Percentiles rank a stretch among this genome's conserved stretches.
Evolutionary conservation across 441 rosid genomes (phyloP).

Genomic region (Gossypium davidsonii): DNA sequence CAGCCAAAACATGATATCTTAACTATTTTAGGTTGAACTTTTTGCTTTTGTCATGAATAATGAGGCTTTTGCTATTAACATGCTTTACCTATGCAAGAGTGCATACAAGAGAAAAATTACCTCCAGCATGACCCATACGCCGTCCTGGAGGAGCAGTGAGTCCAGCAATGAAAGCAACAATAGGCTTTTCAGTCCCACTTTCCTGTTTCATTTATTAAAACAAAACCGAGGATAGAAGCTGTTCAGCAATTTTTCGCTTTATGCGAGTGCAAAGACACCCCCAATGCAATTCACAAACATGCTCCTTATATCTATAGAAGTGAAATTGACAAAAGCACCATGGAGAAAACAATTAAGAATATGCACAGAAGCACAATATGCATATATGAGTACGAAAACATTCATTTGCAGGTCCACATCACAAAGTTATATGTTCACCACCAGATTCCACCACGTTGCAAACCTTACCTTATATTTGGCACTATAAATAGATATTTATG

Average conservation of each 20-base stretch:
- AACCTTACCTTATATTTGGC: neutral
- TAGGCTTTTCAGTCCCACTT: constrained; percentile 87
- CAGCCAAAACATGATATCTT: neutral
- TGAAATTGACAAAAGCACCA: neutral
- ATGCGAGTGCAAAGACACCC: neutral
- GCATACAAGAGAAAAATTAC: constrained; percentile 21
- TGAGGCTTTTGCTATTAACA: neutral
- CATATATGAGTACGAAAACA: neutral
- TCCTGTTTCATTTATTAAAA: constrained; percentile 45
- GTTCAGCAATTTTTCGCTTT: neutral
- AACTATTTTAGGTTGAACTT: neutral
- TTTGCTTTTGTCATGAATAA: neutral
- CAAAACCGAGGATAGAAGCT: neutral
- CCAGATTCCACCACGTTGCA: neutral
- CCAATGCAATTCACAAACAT: neutral
- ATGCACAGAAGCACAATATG: neutral
- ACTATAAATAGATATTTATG: neutral
- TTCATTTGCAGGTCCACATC: neutral
- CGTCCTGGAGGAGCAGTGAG: constrained; percentile 98
- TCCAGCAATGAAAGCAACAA: constrained; percentile 98
- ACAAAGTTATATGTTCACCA: neutral
- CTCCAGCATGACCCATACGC: constrained; percentile 99
- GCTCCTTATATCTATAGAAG: neutral
- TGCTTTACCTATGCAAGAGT: neutral
- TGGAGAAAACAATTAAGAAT: neutral